Conservation (phyloP, 306 rosid species). For the Castanea sativa region DNA sequence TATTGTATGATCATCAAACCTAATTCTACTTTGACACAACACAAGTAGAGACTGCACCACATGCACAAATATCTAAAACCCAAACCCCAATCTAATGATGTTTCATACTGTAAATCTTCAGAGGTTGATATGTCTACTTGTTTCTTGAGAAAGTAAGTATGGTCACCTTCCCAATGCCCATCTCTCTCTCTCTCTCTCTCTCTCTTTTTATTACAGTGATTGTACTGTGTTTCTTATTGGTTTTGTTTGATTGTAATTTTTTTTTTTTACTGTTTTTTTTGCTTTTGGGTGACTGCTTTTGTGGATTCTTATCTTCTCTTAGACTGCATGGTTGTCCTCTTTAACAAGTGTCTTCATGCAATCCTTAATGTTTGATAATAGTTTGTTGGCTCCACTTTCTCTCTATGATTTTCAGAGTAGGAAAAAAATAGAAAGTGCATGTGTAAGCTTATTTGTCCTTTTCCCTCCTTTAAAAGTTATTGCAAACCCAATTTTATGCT, state of each 20-base stretch:
- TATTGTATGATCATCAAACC: too few relatives aligned
- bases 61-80: background rate
- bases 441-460: background rate
- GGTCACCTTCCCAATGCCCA: background rate
- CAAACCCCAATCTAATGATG: background rate
- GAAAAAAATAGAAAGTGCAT: background rate
- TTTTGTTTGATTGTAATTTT: background rate
- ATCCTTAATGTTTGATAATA: too few relatives aligned
- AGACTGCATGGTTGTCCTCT: slow-evolving; percentile 25
- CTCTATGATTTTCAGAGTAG: background rate
- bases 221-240: background rate
- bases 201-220: too few relatives aligned
- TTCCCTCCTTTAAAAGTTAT: background rate
- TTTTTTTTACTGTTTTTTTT: background rate
- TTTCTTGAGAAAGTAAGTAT: slow-evolving; percentile 1
- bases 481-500: background rate
- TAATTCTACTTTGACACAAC: too few relatives aligned
- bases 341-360: slow-evolving; percentile 18
- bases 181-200: background rate
- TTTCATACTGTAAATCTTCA: background rate
- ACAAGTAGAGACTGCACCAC: background rate
- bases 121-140: slow-evolving; percentile 5
- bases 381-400: background rate
- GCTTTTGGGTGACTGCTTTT: background rate
- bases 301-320: slow-evolving; percentile 30